Evolutionary conservation across 139 green algal genomes (phyloP), one percentile per base, ranked within the genome.

Genomic region (Micractinium sp.): DNA sequence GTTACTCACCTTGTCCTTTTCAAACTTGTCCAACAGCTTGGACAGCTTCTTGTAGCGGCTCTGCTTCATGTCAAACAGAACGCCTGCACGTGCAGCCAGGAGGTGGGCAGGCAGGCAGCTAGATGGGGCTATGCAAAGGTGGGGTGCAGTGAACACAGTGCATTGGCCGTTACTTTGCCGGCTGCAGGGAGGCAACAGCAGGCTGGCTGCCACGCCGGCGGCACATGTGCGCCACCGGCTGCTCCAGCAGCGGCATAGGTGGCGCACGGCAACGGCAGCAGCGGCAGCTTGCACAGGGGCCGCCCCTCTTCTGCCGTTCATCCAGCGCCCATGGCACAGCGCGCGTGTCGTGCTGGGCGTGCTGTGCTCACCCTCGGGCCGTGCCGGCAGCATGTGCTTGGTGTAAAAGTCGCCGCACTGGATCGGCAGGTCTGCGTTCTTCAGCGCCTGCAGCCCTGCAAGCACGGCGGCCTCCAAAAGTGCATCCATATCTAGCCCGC

Each of bases 1-100:
- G n/a, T n/a, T n/a, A n/a, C n/a, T 9, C 38, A 85, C 88, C 85
- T 91, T 91, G 63, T 91, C 88, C 67, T 90, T 86, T n/a, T 90
- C 88, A 66, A 91, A 88, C 73, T 85, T 84, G 69, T 93, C 88
- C 85, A 93, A 63, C 60, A 93, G 88, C 85, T 91, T 91, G 63
- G 53, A 67, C 67, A 93, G 84, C 61, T 93, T 93, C 84, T 93
- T 93, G 87, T 89, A 93, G 19, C 83, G 90, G 74, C 27, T 84
- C 7, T 85, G 63, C 83, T 93, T 93, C n/a, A 93, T 56, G 60
- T 93, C 90, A 81, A 91, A 82, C 25, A 74, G 56, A 67, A 91
- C 75, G 2, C 87, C 87, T 90, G 79, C 29, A 39, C 82, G 67
- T 15, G 77, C 77, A 66, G 71, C 71, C 4, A 39, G 29, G 15